Percentiles rank a stretch among this genome's conserved stretches.
Conservation (phyloP, 306 rosid species). For the Cucurbita argyrosperma region DNA sequence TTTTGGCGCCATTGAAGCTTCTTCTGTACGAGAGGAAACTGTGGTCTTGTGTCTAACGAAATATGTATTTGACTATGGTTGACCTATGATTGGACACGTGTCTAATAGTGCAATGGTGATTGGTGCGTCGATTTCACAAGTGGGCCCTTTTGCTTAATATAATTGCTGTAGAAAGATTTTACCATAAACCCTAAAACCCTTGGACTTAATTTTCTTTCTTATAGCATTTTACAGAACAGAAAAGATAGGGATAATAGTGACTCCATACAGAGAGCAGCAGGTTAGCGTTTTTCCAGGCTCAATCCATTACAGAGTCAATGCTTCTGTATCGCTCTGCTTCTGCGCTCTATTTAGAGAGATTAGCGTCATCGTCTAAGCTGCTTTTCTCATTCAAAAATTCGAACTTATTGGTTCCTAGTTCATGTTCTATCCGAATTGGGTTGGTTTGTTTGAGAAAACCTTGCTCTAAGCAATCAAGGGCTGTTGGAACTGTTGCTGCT, state of each 20-base stretch:
- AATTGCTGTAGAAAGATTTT: not conserved
- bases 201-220: not conserved
- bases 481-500: conserved; percentile 21
- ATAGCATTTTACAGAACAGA: not conserved
- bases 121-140: not conserved
- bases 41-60: not conserved
- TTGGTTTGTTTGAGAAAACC: conserved; percentile 18
- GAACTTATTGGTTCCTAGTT: conserved; percentile 12
- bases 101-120: not conserved
- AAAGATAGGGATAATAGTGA: not conserved
- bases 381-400: conserved; percentile 32
- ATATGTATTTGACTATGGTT: not conserved
- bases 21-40: conserved; percentile 4
- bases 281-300: not conserved
- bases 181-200: not conserved
- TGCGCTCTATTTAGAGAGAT: conserved; percentile 28
- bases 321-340: conserved; percentile 40
- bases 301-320: conserved; percentile 15
- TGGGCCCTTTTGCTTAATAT: not conserved
- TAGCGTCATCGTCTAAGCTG: conserved; percentile 29
- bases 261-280: not conserved
- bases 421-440: conserved; percentile 14
- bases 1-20: conserved; percentile 47
- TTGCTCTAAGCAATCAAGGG: conserved; percentile 16
- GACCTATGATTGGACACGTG: not conserved